Evolutionary conservation across 1,139 yeast species (phyloP), one percentile per base, ranked within the genome.

Genomic region (Lodderomyces jiufengensis): DNA sequence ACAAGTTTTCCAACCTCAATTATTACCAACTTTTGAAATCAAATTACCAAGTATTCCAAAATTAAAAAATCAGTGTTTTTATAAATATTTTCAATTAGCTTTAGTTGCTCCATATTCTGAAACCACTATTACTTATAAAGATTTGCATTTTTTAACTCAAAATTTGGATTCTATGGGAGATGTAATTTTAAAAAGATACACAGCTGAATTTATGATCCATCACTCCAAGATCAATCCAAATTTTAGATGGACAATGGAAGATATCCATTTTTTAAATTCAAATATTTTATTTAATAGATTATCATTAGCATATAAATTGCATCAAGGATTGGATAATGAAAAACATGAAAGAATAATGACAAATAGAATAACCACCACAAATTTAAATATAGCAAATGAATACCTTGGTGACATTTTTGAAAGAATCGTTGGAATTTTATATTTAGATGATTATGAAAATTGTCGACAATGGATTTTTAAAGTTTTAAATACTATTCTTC

Each of bases 391-490:
- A 4, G 33, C 36, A 7, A 40, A 39, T 30, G 49, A 43, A 25
- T 14, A 35, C 2, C 35, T 38, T 28, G 52, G 51, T 7, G 51
- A 48, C 31, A 24, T 42, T 6, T 48, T 48, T 30, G 52, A 48
- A 38, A 38, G 39, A 26, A 26, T 45, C 9, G 43, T 48, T 14
- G 50, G 46, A 1, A 32, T 48, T 12, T 21, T 35, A 20, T 44
- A 43, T 21, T 30, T 48, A 20, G 45, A 42, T 32, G 41, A 46
- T 29, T 40, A 42, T 10, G 34, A 41, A 10, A 30, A 23, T 10
- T 45, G 48, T 24, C 33, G 34, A 7, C 29, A 37, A 20, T 48
- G 52, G 52, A 27, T 48, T 12, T 44, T 41, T 32, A 29, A 35
- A 29, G 32, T 43, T 6, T 38, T 41, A 31, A 38, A 42, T 16